phyloP scores from a whole-genome alignment of 2,329 filamentous ascomycete species.

The Cadophora luteo-olivacea region DNA sequence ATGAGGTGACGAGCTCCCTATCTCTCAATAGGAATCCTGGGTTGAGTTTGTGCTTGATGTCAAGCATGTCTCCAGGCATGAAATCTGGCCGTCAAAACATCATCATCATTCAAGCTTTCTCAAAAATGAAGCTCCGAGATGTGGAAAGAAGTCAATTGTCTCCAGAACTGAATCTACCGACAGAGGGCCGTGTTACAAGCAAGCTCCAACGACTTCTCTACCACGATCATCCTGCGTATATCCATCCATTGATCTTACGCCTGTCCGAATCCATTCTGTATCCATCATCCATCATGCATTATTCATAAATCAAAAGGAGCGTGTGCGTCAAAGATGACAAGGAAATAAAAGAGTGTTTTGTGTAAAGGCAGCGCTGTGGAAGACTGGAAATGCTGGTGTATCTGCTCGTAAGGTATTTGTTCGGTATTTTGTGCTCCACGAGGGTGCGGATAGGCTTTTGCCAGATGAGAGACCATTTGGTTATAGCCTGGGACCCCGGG shows the following conservation, averaged over 20 bases:
- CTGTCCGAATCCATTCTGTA: not conserved
- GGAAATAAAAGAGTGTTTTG: constrained; percentile 2
- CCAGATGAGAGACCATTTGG: not conserved
- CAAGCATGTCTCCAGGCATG: not conserved
- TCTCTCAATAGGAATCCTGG: too few relatives aligned
- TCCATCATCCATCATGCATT: constrained; percentile 5
- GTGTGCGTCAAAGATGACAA: constrained; percentile 14
- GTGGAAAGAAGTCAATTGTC: not conserved
- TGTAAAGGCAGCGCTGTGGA: not conserved
- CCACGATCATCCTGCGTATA: constrained; percentile 8
- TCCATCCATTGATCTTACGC: constrained; percentile 12
- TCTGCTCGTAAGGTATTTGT: not conserved
- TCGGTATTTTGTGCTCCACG: not conserved
- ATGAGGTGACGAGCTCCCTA: too few relatives aligned
- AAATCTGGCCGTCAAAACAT: not conserved
- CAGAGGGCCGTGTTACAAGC: not conserved
- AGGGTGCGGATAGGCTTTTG: not conserved
- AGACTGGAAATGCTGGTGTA: not conserved
- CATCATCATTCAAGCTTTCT: not conserved
- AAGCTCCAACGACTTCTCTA: not conserved
- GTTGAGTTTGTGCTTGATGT: too few relatives aligned
- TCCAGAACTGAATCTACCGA: not conserved
- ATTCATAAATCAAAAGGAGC: constrained; percentile 7
- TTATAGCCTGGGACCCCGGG: not conserved
- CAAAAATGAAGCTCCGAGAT: not conserved